Base-by-base conservation (phyloP, 2,329 filamentous ascomycete genomes). In the Fonsecaea pedrosoi region DNA sequence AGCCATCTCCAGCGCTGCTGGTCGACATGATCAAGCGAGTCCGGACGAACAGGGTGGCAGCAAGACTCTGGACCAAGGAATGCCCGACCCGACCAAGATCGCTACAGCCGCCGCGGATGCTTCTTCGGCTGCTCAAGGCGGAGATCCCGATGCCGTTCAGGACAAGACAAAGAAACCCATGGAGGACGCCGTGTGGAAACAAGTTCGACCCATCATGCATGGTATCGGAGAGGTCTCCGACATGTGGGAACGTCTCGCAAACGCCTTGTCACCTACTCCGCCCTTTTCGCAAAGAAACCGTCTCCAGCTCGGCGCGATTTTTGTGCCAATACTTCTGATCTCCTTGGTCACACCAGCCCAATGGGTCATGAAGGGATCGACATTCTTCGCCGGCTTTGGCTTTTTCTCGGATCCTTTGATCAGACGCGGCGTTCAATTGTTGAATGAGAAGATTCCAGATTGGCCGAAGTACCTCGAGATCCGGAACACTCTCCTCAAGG, bases 361-460 rank as follows among this genome's bases (percentile, higher is more conserved):
- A 70, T 82, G 86, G 76, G 79, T 89, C 25, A 79, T 86, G 53
- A 95, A 94, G 74, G 84, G 84, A 1, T 77, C 85, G 1, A 89
- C 87, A 0, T 89, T 95, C 61, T 81, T 86, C 6, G 70, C 86
- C n/a, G 92, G 92, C 0, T 87, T 94, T 69, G 85, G 81, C 1
- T 92, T 96, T 80, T 96, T 96, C 70, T 91, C 90, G 0, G 90
- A 94, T 67, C 92, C 92, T 0, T 72, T 94, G 69, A 87, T 94
- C 63, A 80, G 82, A 37, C 85, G 84, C 12, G 86, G 82, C 1
- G 75, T 92, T 3, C 77, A 78, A 12, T 85, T 86, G 71, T 69
- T 80, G 62, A 79, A 79, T 63, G 72, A 71, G 7, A 78, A 77
- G 6, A 85, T 88, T 71, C 91, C 91, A 0, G 81, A 89, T 71